These are phyloP conservation scores for Elsinoe batatas DNA, from an alignment of 2,329 filamentous ascomycete genomes.

Conservation along the genomic window DNA sequence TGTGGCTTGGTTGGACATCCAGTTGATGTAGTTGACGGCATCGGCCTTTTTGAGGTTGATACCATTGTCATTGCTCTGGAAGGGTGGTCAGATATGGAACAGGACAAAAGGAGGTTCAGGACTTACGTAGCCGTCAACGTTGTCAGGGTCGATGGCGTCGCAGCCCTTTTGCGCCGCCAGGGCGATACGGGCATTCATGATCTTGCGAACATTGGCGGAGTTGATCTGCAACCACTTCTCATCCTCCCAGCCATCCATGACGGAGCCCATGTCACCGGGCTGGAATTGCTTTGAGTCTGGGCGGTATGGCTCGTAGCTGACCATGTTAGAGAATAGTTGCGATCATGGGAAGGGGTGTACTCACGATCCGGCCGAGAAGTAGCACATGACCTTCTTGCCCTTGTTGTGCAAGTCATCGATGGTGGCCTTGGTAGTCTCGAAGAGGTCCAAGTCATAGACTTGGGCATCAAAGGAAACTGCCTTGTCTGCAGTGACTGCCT, in stretches of 20 bases:
- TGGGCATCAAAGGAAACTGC: constrained; percentile 35
- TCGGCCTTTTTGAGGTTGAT: constrained; percentile 48
- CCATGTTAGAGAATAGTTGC: neutral
- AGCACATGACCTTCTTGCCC: constrained; percentile 59
- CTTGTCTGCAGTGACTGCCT: neutral
- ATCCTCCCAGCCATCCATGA: constrained; percentile 53
- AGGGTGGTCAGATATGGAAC: neutral
- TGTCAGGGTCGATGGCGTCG: constrained; percentile 30
- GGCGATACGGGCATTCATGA: constrained; percentile 54
- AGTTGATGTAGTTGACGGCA: constrained; percentile 50
- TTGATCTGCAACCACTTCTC: constrained; percentile 58
- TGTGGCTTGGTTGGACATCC: constrained; percentile 47
- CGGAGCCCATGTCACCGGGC: constrained; percentile 46
- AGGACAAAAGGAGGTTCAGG: neutral
- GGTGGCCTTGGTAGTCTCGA: constrained; percentile 40
- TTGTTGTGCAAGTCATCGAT: constrained; percentile 41
- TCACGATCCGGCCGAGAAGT: constrained; percentile 58
- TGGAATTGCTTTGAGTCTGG: constrained; percentile 48
- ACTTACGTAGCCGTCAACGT: constrained; percentile 16
- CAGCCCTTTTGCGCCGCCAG: constrained; percentile 40
- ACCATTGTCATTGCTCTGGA: constrained; percentile 47
- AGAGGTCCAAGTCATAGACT: constrained; percentile 54
- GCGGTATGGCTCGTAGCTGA: constrained; percentile 50
- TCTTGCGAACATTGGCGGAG: constrained; percentile 48
- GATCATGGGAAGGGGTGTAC: neutral